Evolutionary conservation across 1,284 basidiomycete genomes (phyloP), one percentile per base, ranked within the genome.

Genomic region (Ustilago loliicola): DNA sequence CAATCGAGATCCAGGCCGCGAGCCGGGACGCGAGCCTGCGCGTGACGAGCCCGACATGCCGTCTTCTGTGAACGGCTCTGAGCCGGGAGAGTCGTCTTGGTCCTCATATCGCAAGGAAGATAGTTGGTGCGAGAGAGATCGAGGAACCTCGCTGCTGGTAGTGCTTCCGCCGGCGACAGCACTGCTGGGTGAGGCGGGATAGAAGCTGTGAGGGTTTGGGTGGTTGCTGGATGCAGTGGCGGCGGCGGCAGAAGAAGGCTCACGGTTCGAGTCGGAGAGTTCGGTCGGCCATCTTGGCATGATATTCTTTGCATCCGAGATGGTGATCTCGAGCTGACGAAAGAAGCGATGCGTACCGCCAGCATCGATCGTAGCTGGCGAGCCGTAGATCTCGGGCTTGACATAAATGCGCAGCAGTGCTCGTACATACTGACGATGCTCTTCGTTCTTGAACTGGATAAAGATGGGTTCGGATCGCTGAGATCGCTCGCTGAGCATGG

Each of bases 301-400:
- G 58, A 77, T 77, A 61, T 61, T 74, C 25, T 73, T 74, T 36
- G 75, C 78, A 45, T 80, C 80, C 47, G 69, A 75, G 52, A 82
- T 75, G 61, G 74, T 80, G 48, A 83, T 54, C 32, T 83, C 81
- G 47, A 83, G 61, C 40, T 79, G 77, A 15, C 82, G 65, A 38
- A 72, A 77, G 58, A 69, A 62, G 40, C 82, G 72, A 64, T 83
- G 80, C 2, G 81, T 77, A 4, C 74, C 77, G 53, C 73, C 74
- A 9, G 29, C 15, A 23, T 59, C 52, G 21, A 66, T 27, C 8
- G 70, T 64, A 25, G 62, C 60, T 6, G 65, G 48, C 3, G 77
- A 62, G 13, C 79, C 79, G 36, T 71, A 83, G 48, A 82, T 63
- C 38, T 83, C 80, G 25, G 82, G 80, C 36, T 55, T 54, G 32